Percentiles rank a stretch among this genome's conserved stretches.
These are phyloP conservation scores for Trametes meyenii DNA, from an alignment of 768 basidiomycete genomes.

Conservation along the genomic window DNA sequence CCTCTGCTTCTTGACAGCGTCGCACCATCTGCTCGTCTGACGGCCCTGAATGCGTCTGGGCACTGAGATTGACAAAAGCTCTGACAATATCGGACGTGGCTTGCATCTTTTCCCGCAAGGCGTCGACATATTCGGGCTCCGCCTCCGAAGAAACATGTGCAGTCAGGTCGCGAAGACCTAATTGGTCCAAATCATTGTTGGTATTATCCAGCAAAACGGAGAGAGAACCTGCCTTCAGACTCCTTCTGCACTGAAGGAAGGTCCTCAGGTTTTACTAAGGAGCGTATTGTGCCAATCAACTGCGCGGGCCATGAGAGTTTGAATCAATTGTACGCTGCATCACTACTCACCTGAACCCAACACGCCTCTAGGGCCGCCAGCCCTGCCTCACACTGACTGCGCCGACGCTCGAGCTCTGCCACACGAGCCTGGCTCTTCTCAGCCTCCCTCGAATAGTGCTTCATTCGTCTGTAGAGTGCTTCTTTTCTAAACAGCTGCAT, in stretches of 20 bases:
- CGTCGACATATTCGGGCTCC: slow-evolving; percentile 28
- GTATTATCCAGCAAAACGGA: background rate
- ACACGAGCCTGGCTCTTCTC: slow-evolving; percentile 32
- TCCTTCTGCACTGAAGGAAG: slow-evolving; percentile 28
- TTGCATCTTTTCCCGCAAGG: slow-evolving; percentile 31
- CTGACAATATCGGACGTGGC: slow-evolving; percentile 31
- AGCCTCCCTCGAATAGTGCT: slow-evolving; percentile 36
- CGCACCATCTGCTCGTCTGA: slow-evolving; percentile 22
- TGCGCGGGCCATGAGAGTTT: slow-evolving; percentile 14
- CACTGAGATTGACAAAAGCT: slow-evolving; percentile 28
- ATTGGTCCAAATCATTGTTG: background rate
- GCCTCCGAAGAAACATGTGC: slow-evolving; percentile 28
- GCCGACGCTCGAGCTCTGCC: slow-evolving; percentile 33
- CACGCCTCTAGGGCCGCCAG: slow-evolving; percentile 35
- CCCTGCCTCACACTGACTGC: slow-evolving; percentile 33
- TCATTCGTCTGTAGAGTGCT: slow-evolving; percentile 37
- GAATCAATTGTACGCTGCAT: background rate
- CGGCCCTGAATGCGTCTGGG: slow-evolving; percentile 15
- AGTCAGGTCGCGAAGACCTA: slow-evolving; percentile 32
- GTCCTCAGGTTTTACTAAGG: slow-evolving; percentile 32
- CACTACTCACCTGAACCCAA: slow-evolving; percentile 32
- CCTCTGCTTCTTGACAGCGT: slow-evolving; percentile 27
- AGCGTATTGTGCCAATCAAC: slow-evolving; percentile 33
- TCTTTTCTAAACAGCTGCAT: slow-evolving; percentile 35
- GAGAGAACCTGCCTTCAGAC: slow-evolving; percentile 27